Percentiles rank a stretch among this genome's conserved stretches.
These are phyloP conservation scores for Porphyridium purpureum DNA, from an alignment of 23 red algal species.

Conservation along the genomic window DNA sequence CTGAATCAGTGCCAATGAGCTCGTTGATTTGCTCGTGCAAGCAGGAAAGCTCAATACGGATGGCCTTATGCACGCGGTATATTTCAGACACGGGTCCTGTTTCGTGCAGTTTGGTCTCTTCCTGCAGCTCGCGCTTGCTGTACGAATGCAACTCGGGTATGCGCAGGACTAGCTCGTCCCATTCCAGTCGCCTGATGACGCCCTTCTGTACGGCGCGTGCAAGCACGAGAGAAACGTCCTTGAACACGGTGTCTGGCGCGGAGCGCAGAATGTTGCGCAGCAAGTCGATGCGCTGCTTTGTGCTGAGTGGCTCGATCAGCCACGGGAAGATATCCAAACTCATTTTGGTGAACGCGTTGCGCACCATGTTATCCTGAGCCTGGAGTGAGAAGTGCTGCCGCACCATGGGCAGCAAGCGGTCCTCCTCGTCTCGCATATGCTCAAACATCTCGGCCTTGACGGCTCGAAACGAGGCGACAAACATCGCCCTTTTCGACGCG, in stretches of 20 bases:
- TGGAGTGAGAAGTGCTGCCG: conserved; percentile 5
- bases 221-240: conserved; percentile 1
- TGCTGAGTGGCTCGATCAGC: conserved; percentile 8
- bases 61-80: conserved; percentile 91
- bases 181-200: conserved; percentile 44
- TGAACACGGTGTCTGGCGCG: conserved; percentile 6
- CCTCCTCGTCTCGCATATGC: conserved; percentile 26
- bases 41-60: conserved; percentile 89
- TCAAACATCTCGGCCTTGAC: conserved; percentile 1
- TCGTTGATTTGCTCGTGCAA: no score
- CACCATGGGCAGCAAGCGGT: conserved; percentile 9
- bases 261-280: conserved; percentile 30
- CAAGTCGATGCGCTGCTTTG: conserved; percentile 13
- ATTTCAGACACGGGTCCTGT: conserved; percentile 76
- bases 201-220: conserved; percentile 11
- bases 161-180: conserved; percentile 70
- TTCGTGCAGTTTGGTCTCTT: conserved; percentile 14
- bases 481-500: no score
- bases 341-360: conserved; percentile 7
- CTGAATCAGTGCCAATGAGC: no score
- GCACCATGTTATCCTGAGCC: conserved; percentile 21
- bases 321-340: conserved; percentile 11
- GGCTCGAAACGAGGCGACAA: no score
- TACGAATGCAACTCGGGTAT: conserved; percentile 57
- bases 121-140: conserved; percentile 11